A percentile compares a stretch with the other conserved stretches of the same genome.
Evolutionary conservation across 2,329 filamentous ascomycete species (phyloP).

Genomic region (Lasiodiplodia gonubiensis): DNA sequence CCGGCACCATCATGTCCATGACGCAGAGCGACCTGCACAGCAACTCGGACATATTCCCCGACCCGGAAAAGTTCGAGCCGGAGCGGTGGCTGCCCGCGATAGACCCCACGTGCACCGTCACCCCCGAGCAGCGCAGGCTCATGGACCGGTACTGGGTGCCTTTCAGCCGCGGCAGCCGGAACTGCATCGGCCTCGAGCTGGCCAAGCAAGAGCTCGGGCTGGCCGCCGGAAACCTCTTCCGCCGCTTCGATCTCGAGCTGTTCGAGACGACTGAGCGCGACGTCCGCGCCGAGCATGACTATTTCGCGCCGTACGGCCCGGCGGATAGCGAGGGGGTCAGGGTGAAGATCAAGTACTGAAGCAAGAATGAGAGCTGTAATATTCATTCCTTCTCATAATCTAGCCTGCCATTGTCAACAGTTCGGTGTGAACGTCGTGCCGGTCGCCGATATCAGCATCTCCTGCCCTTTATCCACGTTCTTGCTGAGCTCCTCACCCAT

Average conservation of each 20-base stretch:
- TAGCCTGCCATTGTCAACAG: background rate
- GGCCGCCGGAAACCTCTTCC: constrained; percentile 2
- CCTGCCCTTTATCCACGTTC: constrained; percentile 34
- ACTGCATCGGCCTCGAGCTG: constrained; percentile 32
- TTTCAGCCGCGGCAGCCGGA: constrained; percentile 32
- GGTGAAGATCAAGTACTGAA: constrained; percentile 27
- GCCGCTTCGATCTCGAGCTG: constrained; percentile 24
- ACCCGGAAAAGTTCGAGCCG: constrained; percentile 31
- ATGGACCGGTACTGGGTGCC: constrained; percentile 32
- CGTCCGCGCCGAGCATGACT: constrained; percentile 30
- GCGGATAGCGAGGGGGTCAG: constrained; percentile 30
- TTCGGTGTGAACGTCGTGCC: background rate
- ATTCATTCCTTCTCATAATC: background rate
- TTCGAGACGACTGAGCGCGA: constrained; percentile 31
- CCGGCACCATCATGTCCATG: constrained; percentile 31
- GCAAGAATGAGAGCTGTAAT: background rate
- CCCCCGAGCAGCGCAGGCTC: constrained; percentile 2
- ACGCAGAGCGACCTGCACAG: constrained; percentile 29
- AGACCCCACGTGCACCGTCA: constrained; percentile 20
- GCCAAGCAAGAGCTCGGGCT: constrained; percentile 21
- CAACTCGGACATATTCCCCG: constrained; percentile 31
- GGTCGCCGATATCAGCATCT: constrained; percentile 14
- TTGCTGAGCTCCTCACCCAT: constrained; percentile 37
- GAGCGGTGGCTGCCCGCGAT: constrained; percentile 31
- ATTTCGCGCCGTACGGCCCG: constrained; percentile 29